Evolutionary conservation across 2,329 filamentous ascomycete genomes (phyloP).

Genomic region (Xylaria digitata): DNA sequence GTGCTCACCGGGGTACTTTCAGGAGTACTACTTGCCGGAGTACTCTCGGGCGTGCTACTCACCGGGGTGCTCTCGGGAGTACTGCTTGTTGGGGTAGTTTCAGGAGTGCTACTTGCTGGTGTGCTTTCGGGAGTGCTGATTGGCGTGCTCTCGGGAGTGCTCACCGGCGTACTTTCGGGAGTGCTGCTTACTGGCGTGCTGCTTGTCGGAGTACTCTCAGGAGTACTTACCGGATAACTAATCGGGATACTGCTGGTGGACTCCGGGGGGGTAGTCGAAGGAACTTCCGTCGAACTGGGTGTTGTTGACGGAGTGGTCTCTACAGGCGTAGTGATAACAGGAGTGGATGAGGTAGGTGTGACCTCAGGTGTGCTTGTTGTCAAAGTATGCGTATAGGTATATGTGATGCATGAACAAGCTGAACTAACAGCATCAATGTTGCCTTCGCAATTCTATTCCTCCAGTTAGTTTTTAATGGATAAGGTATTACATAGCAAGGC

Average conservation of each 20-base stretch:
- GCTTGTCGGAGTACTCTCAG: too few species aligned
- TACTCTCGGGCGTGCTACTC: background rate
- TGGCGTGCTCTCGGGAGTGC: too few species aligned
- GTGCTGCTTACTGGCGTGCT: too few species aligned
- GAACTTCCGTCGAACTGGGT: constrained; percentile 14
- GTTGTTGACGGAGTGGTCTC: constrained; percentile 13
- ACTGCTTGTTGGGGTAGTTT: too few species aligned
- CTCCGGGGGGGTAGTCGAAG: background rate
- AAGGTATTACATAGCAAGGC: background rate
- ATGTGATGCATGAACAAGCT: constrained; percentile 39
- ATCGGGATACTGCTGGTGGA: constrained; percentile 5
- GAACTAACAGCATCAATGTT: constrained; percentile 34
- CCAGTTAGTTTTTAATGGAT: constrained; percentile 7
- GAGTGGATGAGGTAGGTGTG: constrained; percentile 24
- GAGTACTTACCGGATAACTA: background rate
- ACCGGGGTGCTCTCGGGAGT: background rate
- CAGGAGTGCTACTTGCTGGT: too few species aligned
- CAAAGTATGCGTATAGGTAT: constrained; percentile 30
- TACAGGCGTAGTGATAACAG: constrained; percentile 1
- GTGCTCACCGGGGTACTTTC: background rate
- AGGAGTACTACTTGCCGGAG: background rate
- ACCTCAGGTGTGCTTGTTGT: constrained; percentile 23
- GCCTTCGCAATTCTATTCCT: constrained; percentile 31
- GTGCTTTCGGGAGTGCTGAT: too few species aligned
- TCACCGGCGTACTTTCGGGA: too few species aligned